Evolutionary conservation across 257 asterid genomes (phyloP), one percentile per base, ranked within the genome.

Genomic region (Mitragyna speciosa): DNA sequence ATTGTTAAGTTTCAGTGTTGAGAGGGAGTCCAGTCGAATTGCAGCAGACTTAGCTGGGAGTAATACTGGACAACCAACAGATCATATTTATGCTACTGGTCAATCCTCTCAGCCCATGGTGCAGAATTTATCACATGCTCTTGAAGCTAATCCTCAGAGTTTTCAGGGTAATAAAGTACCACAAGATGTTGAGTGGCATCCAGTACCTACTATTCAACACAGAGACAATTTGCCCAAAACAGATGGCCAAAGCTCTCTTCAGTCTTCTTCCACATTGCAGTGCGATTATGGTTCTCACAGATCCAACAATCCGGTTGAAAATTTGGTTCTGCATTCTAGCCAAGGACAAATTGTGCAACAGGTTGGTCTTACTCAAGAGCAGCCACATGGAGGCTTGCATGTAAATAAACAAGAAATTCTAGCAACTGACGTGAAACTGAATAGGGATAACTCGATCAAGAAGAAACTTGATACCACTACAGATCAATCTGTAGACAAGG

Each of bases 161-260:
- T 78, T 85, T 87, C 90, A 73, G 76, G 79, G 63, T 75, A 86
- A 84, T 51, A 73, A 80, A 79, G 84, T 80, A 73, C 87, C 72
- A 33, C 91, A 87, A 33, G 94, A 84, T 67, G 85, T 87, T 73
- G 92, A 86, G 79, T 81, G 88, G 89, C 85, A 83, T 78, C 89
- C 87, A 15, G 79, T 86, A 61, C 79, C 82, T 73, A 77, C 80
- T 86, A 77, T 80, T 79, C 83, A 82, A 72, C 87, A 81, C 49
- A 78, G 74, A 61, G 87, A 86, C 59, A 75, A 70, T 81, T 78
- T 81, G 83, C 81, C 86, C 47, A 49, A 78, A 74, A 31, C 79
- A 67, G 87, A 89, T 78, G 86, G 79, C 72, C 86, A 82, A 80
- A 64, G 9, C 70, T 79, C 41, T 52, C 81, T 51, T 77, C 79